Evolutionary conservation across 495 filamentous ascomycete species (phyloP), one percentile per base, ranked within the genome.

Genomic region (Poronia punctata): DNA sequence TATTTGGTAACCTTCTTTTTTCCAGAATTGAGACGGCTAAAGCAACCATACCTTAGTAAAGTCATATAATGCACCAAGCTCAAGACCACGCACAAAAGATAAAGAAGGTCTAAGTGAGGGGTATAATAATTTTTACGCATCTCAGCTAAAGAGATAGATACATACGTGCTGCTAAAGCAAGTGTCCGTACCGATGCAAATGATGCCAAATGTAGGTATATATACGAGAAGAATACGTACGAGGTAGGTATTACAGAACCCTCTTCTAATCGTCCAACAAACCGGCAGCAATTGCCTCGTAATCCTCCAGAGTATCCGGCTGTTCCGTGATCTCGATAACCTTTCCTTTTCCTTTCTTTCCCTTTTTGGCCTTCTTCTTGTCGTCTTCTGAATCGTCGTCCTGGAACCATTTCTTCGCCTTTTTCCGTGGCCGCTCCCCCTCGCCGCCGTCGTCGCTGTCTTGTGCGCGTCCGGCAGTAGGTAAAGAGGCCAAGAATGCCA

Each of bases 271-370:
- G 37, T 74, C 82, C 53, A 97, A 68, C 55, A 96, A 65, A 2
- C 86, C 88, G 48, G 82, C 77, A 48, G 90, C 90, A 73, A 94
- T 54, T 38, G 82, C 80, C 64, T 97, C 90, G 59, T 95, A 66
- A 71, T 95, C 87, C 53, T 90, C 85, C 65, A 95, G 61, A 17
- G 83, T 94, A 61, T 89, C 79, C 39, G 86, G 86, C 61, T 83
- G 78, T 27, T 77, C 65, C 17, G 67, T 68, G 45, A 73, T 67
- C 48, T 74, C 66, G 48, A 74, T 70, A 32, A 76, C 66, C 53
- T 64, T 73, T 7, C 54, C 58, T 47, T 58, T 70, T 3, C 57
- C 56, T 59, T 70, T 75, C 54, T 59, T 64, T 36, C 48, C 51
- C 38, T 62, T 67, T 55, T 67, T 71, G 46, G 60, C 53, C 32